Evolutionary conservation across 768 basidiomycete genomes (phyloP).

Genomic region (Tricholoma terreum): DNA sequence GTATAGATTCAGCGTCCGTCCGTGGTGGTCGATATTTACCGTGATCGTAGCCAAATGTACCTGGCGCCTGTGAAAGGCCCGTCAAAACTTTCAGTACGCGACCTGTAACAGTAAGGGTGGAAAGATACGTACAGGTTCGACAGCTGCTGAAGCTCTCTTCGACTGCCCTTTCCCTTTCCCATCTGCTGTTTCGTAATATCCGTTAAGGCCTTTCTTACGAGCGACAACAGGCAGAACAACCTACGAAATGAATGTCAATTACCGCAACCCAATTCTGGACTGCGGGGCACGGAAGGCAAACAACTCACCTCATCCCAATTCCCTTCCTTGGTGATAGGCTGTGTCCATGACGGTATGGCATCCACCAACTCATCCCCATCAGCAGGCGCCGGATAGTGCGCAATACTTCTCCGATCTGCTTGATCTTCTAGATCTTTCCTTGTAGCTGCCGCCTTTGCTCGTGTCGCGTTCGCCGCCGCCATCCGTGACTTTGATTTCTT

Average conservation of each 20-base stretch:
- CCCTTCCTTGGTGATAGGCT: slow-evolving; percentile 61
- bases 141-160: slow-evolving; percentile 35
- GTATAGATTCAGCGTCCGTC: slow-evolving; percentile 41
- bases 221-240: slow-evolving; percentile 85
- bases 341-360: slow-evolving; percentile 82
- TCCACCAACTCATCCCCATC: slow-evolving; percentile 51
- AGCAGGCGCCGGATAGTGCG: slow-evolving; percentile 62
- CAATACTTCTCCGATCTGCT: slow-evolving; percentile 54
- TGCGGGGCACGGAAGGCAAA: slow-evolving; percentile 19
- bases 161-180: slow-evolving; percentile 72
- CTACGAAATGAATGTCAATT: slow-evolving; percentile 32
- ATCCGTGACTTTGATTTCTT: slow-evolving; percentile 23
- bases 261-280: slow-evolving; percentile 5
- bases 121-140: slow-evolving; percentile 55
- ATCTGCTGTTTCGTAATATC: slow-evolving; percentile 62
- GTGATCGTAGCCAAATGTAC: slow-evolving; percentile 77
- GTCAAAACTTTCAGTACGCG: neutral
- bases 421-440: slow-evolving; percentile 41
- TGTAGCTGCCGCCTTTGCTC: slow-evolving; percentile 39
- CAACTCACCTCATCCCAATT: slow-evolving; percentile 79
- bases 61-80: slow-evolving; percentile 55
- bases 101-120: neutral
- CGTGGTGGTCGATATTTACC: slow-evolving; percentile 61
- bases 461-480: slow-evolving; percentile 29
- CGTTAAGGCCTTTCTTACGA: slow-evolving; percentile 75